phyloP scores from a whole-genome alignment of 257 asterid genomes.

The Solanum microdontum region DNA sequence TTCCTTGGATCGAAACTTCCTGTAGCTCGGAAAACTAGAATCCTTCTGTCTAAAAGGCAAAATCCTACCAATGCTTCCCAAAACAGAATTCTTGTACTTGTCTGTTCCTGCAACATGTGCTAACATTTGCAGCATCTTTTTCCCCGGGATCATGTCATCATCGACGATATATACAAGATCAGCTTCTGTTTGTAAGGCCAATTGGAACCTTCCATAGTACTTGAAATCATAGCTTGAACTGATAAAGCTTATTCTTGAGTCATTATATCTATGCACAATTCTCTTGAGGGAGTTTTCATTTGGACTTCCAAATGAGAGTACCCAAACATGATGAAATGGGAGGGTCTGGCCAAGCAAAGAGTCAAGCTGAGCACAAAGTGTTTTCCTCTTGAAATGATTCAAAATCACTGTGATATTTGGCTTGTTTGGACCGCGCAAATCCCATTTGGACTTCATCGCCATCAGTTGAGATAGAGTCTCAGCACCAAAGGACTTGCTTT shows the following conservation, averaged over 20 bases:
- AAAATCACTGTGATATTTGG: slow-evolving; percentile 68
- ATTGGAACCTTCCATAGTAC: slow-evolving; percentile 87
- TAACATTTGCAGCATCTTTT: slow-evolving; percentile 65
- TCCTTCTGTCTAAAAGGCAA: slow-evolving; percentile 80
- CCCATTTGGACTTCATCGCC: slow-evolving; percentile 80
- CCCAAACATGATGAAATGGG: slow-evolving; percentile 91
- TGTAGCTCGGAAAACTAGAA: slow-evolving; percentile 76
- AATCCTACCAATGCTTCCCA: slow-evolving; percentile 90
- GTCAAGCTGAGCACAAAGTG: slow-evolving; percentile 76
- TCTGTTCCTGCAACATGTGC: slow-evolving; percentile 88
- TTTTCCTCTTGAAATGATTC: slow-evolving; percentile 86
- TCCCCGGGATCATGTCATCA: slow-evolving; percentile 94
- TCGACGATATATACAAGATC: slow-evolving; percentile 77
- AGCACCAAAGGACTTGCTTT: slow-evolving; percentile 22
- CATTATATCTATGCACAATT: slow-evolving; percentile 58
- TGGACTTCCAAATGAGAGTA: slow-evolving; percentile 87
- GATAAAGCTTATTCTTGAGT: slow-evolving; percentile 62
- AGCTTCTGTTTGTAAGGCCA: slow-evolving; percentile 86
- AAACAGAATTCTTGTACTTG: slow-evolving; percentile 68
- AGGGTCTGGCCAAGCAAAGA: slow-evolving; percentile 68
- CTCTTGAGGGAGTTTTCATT: slow-evolving; percentile 41
- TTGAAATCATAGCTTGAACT: slow-evolving; percentile 82
- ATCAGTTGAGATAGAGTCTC: slow-evolving; percentile 53
- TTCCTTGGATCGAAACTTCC: slow-evolving; percentile 80
- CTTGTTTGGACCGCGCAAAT: slow-evolving; percentile 11